Conservation (phyloP, 345 rosid genomes). For the Gynandropsis gynandra region DNA sequence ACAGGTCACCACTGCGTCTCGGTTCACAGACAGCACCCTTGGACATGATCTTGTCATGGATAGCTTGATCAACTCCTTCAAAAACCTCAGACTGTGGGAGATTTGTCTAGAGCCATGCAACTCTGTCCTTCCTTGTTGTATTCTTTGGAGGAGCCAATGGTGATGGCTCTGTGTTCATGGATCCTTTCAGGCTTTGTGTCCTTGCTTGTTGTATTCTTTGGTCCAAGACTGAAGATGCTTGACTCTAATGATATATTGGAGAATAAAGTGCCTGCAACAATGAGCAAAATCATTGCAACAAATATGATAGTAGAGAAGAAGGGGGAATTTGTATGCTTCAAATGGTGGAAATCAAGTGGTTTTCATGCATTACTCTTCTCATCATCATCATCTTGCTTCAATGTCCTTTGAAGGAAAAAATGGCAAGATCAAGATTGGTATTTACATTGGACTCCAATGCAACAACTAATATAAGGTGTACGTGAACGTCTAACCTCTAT, state of each 20-base stretch:
- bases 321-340: slow-evolving; percentile 22
- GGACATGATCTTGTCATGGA: too few species aligned
- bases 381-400: slow-evolving; percentile 25
- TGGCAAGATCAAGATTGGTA: too few species aligned
- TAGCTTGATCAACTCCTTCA: too few species aligned
- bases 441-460: slow-evolving; percentile 5
- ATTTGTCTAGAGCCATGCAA: slow-evolving; percentile 41
- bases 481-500: background rate
- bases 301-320: slow-evolving; percentile 25
- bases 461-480: background rate
- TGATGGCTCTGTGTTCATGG: too few species aligned
- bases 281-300: too few species aligned
- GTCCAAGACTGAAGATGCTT: slow-evolving; percentile 7
- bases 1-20: too few species aligned
- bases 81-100: slow-evolving; percentile 39
- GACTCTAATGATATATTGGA: slow-evolving; percentile 21
- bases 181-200: too few species aligned
- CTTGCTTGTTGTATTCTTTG: too few species aligned
- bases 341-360: slow-evolving; percentile 16
- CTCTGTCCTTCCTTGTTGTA: slow-evolving; percentile 39
- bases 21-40: too few species aligned
- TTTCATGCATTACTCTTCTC: slow-evolving; percentile 20
- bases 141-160: slow-evolving; percentile 40
- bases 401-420: too few species aligned
- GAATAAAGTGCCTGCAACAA: slow-evolving; percentile 28